A percentile compares a stretch with the other conserved stretches of the same genome.
Conservation (phyloP, 495 filamentous ascomycete genomes). For the Trichodelitschia bisporula region DNA sequence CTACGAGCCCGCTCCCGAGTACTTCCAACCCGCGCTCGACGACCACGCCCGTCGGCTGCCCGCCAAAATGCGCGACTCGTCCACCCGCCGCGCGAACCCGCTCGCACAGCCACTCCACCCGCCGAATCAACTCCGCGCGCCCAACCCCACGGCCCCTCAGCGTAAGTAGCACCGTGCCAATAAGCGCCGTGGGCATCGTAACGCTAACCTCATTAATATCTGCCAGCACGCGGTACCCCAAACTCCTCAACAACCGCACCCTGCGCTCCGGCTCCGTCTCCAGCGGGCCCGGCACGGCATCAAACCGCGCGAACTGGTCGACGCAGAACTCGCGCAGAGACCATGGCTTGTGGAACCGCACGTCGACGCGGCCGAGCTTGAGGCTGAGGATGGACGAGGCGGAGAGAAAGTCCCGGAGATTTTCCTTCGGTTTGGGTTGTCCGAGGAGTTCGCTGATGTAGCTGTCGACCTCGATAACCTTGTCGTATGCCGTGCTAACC, state of each 20-base stretch:
- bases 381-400: conserved; percentile 76
- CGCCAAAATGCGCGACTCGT: conserved; percentile 78
- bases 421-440: conserved; percentile 85
- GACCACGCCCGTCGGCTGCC: conserved; percentile 49
- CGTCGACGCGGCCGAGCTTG: conserved; percentile 74
- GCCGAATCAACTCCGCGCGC: conserved; percentile 55
- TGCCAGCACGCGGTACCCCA: conserved; percentile 75
- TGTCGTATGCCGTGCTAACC: conserved; percentile 94
- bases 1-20: conserved; percentile 67
- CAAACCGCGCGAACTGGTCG: conserved; percentile 34
- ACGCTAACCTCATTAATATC: conserved; percentile 93
- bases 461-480: conserved; percentile 88
- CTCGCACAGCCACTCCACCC: conserved; percentile 74
- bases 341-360: conserved; percentile 91
- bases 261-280: conserved; percentile 16
- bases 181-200: conserved; percentile 89
- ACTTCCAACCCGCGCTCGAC: conserved; percentile 79
- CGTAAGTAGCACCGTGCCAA: conserved; percentile 81
- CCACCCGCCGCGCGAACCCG: conserved; percentile 69
- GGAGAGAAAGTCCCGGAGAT: conserved; percentile 63
- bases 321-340: conserved; percentile 56
- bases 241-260: conserved; percentile 42
- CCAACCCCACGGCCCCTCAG: conserved; percentile 82
- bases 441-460: conserved; percentile 88
- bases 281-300: conserved; percentile 7